Conservation (phyloP, 495 filamentous ascomycete species). For the Neurospora sp. region DNA sequence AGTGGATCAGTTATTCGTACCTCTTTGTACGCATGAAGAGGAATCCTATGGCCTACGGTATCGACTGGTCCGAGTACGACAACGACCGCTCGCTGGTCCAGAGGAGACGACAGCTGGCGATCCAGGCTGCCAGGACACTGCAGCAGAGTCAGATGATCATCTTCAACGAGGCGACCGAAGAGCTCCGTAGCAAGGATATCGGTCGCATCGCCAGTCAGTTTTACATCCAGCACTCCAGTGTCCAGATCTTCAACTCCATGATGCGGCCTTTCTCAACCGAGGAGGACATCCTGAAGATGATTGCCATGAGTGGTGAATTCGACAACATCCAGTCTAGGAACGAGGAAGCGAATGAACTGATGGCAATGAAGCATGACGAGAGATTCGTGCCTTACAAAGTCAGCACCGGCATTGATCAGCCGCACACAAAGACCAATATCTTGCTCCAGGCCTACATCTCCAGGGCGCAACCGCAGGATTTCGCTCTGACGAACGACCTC, state of each 20-base stretch:
- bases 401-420: slow-evolving; percentile 60
- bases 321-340: slow-evolving; percentile 92
- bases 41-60: slow-evolving; percentile 88
- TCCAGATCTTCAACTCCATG: slow-evolving; percentile 89
- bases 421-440: slow-evolving; percentile 91
- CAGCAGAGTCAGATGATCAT: slow-evolving; percentile 97
- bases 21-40: slow-evolving; percentile 92
- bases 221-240: slow-evolving; percentile 85
- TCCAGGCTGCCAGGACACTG: slow-evolving; percentile 74
- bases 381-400: slow-evolving; percentile 63
- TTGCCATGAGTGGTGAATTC: slow-evolving; percentile 93
- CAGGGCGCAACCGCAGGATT: slow-evolving; percentile 78
- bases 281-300: slow-evolving; percentile 86
- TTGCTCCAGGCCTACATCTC: slow-evolving; percentile 92
- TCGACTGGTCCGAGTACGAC: slow-evolving; percentile 81
- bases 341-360: slow-evolving; percentile 71
- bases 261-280: slow-evolving; percentile 77
- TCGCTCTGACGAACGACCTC: slow-evolving; percentile 79
- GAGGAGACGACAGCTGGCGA: slow-evolving; percentile 69
- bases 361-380: slow-evolving; percentile 43
- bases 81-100: slow-evolving; percentile 81
- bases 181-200: slow-evolving; percentile 83
- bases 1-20: slow-evolving; percentile 97
- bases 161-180: slow-evolving; percentile 87
- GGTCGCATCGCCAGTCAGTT: slow-evolving; percentile 95